These are phyloP conservation scores for Wickerhamiella siamensis DNA, from an alignment of 805 yeast species.

Conservation along the genomic window DNA sequence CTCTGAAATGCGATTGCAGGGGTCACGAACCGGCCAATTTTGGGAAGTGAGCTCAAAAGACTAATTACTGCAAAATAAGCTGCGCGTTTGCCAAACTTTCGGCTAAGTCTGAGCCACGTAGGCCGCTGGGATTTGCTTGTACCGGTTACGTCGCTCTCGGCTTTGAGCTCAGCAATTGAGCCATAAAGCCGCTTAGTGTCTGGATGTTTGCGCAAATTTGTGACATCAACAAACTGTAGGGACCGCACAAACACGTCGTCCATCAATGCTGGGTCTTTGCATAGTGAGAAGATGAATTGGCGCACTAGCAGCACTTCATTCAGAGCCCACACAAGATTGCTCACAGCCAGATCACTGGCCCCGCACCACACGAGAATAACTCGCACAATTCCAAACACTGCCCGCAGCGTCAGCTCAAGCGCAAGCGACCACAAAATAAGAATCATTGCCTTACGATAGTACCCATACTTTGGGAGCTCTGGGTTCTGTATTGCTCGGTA, in stretches of 20 bases:
- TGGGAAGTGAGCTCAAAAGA: constrained; percentile 29
- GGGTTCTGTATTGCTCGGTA: constrained; percentile 36
- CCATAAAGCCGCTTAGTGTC: constrained; percentile 20
- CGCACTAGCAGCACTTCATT: constrained; percentile 29
- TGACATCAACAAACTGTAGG: constrained; percentile 28
- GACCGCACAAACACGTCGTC: constrained; percentile 29
- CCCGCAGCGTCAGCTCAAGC: constrained; percentile 26
- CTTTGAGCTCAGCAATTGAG: constrained; percentile 3
- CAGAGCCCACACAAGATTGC: constrained; percentile 18
- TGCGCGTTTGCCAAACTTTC: constrained; percentile 14
- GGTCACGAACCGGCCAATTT: constrained; percentile 30
- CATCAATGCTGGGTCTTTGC: constrained; percentile 17
- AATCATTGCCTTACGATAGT: constrained; percentile 26
- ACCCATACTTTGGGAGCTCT: constrained; percentile 24
- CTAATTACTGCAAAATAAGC: constrained; percentile 24
- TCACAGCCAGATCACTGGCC: constrained; percentile 5
- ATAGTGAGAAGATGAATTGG: constrained; percentile 24
- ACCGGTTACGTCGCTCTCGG: not conserved
- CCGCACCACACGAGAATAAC: constrained; percentile 17
- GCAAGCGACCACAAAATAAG: constrained; percentile 28
- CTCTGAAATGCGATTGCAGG: constrained; percentile 32
- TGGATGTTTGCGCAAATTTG: constrained; percentile 30
- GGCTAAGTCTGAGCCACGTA: no score
- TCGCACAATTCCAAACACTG: constrained; percentile 19
- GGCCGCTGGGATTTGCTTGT: not conserved